phyloP scores from a whole-genome alignment of 495 filamentous ascomycete species.

The Tuber brumale region DNA sequence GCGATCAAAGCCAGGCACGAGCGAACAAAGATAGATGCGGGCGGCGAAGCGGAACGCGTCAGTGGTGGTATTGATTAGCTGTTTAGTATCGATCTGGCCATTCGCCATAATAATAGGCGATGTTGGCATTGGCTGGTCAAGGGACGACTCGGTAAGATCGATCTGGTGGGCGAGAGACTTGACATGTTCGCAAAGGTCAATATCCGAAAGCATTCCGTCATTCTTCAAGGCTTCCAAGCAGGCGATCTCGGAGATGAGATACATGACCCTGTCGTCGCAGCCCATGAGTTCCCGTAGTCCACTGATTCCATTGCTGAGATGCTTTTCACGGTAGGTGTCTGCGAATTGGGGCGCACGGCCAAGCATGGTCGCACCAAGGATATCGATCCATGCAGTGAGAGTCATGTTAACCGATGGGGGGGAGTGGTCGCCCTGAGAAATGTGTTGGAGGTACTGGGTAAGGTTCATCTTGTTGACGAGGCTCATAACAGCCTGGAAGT shows the following conservation, averaged over 20 bases:
- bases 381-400: conserved; percentile 92
- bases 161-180: conserved; percentile 73
- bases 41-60: conserved; percentile 85
- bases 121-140: conserved; percentile 46
- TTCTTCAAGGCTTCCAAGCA: conserved; percentile 85
- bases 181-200: conserved; percentile 78
- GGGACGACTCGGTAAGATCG: conserved; percentile 61
- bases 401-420: conserved; percentile 93
- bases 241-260: conserved; percentile 92
- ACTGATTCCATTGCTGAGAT: conserved; percentile 62
- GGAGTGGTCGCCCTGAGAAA: conserved; percentile 49
- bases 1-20: conserved; percentile 80
- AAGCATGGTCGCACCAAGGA: conserved; percentile 87
- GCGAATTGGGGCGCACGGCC: conserved; percentile 79
- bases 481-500: conserved; percentile 84
- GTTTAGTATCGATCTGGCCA: conserved; percentile 71
- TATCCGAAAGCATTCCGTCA: conserved; percentile 68
- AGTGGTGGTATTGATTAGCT: conserved; percentile 78
- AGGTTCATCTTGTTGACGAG: conserved; percentile 82
- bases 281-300: conserved; percentile 93
- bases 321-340: conserved; percentile 85
- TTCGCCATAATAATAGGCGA: conserved; percentile 47
- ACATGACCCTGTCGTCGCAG: conserved; percentile 96
- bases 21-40: conserved; percentile 86
- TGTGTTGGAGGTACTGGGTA: conserved; percentile 54